Evolutionary conservation across 2,329 filamentous ascomycete genomes (phyloP), one percentile per base, ranked within the genome.

Genomic region (Aspergillus novoparasiticus): DNA sequence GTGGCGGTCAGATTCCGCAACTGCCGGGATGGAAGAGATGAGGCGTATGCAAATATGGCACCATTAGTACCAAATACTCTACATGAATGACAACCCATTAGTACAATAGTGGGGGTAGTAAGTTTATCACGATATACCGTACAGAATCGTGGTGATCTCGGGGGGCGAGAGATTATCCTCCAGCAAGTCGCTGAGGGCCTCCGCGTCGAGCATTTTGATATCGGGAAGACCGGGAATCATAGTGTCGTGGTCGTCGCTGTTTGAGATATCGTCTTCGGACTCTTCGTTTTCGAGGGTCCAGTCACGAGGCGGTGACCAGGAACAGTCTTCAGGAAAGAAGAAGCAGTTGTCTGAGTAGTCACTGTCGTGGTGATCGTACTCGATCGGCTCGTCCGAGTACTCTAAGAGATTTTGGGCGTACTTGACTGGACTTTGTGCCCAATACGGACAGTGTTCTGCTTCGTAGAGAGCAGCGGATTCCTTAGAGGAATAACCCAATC

Each of bases 11-110:
- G 69, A 62, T 77, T 80, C 60, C 79, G 77, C 12, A 80, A 68
- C 64, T 79, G 75, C 28, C 79, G 77, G 23, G 76, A 72, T 30
- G 78, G 67, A 39, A 80, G 73, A 46, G 76, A 66, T 5, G 78
- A 80, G 58, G 75, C 77, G 64, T 80, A 75, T 43, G 79, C 79
- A 62, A 80, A 80, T n/a, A 80, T 75, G 51, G 79, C 78, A 30
- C 79, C 79, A 61, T 80, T 80, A 23, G 78, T 79, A 53, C 77
- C 75, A 66, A 80, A 80, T 11, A 80, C 78, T 58, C 79, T 80
- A 58, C 21, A 58, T 28, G 32, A 36, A 19, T 26, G 32, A 60
- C 26, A n/a, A 26, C 10, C 54, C 30, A 41, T 67, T 53, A 69
- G 64, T 28, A 56, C 30, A 34, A 41, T 28, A 8, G 51, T 23